Evolutionary conservation across 352 stramenopile genomes (phyloP), one percentile per base, ranked within the genome.

Genomic region (Pythium brachiatum): DNA sequence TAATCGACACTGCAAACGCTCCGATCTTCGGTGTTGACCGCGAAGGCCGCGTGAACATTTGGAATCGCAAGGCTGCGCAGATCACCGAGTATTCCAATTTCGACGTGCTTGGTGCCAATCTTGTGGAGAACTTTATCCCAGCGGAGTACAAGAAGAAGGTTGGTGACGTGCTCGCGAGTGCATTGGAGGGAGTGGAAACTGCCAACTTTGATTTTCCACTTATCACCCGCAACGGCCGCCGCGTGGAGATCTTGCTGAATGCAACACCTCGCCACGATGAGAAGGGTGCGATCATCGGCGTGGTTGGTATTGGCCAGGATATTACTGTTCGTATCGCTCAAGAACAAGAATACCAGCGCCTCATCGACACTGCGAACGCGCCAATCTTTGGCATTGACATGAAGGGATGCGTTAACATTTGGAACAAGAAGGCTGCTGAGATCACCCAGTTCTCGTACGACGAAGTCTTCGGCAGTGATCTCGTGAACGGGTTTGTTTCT

Each of bases 361-460:
- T 97, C 16, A 94, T 97, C 62, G 90, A 97, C 51, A 96, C 84
- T 15, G 89, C 90, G 0, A 97, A 97, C 48, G 84, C 88, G 0
- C 85, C 88, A 12, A 96, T 97, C 39, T 95, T 97, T 52, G 89
- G 88, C 31, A 82, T 95, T 21, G 84, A 96, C 62, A 64, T 67
- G 27, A 70, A 95, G 29, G 83, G 86, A 6, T 64, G 65, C 25
- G 86, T 96, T 7, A 93, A 92, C 47, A 93, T 94, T 57, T 96
- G 86, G 86, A 96, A 98, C 66, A 83, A 96, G 47, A 97, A 96
- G 60, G 88, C 87, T 12, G 82, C 80, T 3, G 75, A 89, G 34
- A 92, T 92, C 55, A 94, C 85, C 5, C 38, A 44, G 38, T 44
- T 44, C 18, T 23, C 38, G 16, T 18, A 44, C 16, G 12, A 15